phyloP scores from a whole-genome alignment of 192 early-diverging fungal genomes.

The Dissophora ornata region DNA sequence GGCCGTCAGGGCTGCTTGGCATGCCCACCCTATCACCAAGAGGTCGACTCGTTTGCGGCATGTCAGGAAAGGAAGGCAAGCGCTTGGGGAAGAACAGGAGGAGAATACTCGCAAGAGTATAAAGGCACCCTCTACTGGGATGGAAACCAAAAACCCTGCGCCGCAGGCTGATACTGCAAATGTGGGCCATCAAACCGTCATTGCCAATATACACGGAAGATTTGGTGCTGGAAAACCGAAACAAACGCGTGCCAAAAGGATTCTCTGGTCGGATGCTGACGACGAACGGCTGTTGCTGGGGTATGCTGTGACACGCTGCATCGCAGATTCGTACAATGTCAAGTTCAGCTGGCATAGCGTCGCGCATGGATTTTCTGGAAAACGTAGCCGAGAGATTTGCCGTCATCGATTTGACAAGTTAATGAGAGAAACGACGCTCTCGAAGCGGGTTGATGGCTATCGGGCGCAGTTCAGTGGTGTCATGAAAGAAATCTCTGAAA shows the following conservation, averaged over 20 bases:
- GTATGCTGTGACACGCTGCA: slow-evolving; percentile 17
- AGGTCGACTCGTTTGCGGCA: slow-evolving; percentile 3
- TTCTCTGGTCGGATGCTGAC: slow-evolving; percentile 18
- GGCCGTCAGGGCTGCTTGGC: slow-evolving; percentile 21
- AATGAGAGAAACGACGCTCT: slow-evolving; percentile 5
- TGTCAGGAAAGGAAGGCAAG: neutral
- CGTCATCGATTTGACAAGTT: slow-evolving; percentile 43
- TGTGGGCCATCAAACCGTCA: too few species aligned
- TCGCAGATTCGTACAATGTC: slow-evolving; percentile 16
- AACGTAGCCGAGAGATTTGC: slow-evolving; percentile 18
- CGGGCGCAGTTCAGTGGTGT: slow-evolving; percentile 18
- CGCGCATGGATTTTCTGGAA: slow-evolving; percentile 3
- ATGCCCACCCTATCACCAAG: neutral
- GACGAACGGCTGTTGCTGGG: slow-evolving; percentile 26
- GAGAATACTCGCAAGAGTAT: too few species aligned
- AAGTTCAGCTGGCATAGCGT: slow-evolving; percentile 42
- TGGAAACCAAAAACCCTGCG: too few species aligned
- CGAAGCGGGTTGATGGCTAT: slow-evolving; percentile 24
- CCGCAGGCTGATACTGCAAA: neutral
- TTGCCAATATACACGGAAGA: too few species aligned
- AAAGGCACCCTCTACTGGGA: too few species aligned
- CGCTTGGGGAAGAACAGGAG: neutral
- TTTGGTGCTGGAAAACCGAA: slow-evolving; percentile 5
- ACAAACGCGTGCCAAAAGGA: slow-evolving; percentile 10
- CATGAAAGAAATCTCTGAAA: slow-evolving; percentile 11